Conservation (phyloP, 805 yeast species). For the Suhomyces pyralidae region DNA sequence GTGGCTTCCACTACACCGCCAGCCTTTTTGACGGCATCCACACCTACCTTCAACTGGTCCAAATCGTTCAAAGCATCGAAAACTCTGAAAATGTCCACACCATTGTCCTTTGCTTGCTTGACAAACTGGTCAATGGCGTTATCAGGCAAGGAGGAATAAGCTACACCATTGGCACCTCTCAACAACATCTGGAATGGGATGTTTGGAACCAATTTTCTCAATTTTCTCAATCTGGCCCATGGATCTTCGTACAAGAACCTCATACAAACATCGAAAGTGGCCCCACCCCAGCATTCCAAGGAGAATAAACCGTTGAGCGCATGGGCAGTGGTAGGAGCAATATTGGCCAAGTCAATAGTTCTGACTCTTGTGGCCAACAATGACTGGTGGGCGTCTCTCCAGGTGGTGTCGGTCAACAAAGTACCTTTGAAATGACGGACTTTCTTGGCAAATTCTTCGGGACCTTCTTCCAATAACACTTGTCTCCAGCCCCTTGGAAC, state of each 20-base stretch:
- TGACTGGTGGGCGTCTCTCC: conserved; percentile 99
- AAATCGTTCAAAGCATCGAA: conserved; percentile 96
- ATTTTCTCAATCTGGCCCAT: conserved; percentile 89
- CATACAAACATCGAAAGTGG: conserved; percentile 98
- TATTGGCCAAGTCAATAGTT: conserved; percentile 84
- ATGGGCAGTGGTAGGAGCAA: conserved; percentile 92
- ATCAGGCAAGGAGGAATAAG: conserved; percentile 96
- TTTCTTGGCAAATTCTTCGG: conserved; percentile 83
- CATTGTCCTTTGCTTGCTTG: conserved; percentile 88
- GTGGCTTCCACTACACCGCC: conserved; percentile 99
- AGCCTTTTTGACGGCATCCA: conserved; percentile 95
- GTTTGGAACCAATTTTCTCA: conserved; percentile 91
- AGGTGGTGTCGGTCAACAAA: conserved; percentile 94
- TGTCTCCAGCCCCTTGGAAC: conserved; percentile 87
- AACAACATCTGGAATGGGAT: conserved; percentile 99
- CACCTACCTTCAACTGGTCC: conserved; percentile 96
- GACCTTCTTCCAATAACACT: conserved; percentile 78
- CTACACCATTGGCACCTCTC: conserved; percentile 99
- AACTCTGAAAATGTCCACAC: conserved; percentile 97
- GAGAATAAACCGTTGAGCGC: conserved; percentile 91
- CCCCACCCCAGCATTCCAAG: conserved; percentile 99
- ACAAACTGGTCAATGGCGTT: conserved; percentile 98
- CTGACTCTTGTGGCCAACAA: conserved; percentile 95
- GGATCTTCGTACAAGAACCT: conserved; percentile 98
- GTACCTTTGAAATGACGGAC: conserved; percentile 85